Conservation (phyloP, 2,329 filamentous ascomycete genomes). For the Alternaria postmessia region DNA sequence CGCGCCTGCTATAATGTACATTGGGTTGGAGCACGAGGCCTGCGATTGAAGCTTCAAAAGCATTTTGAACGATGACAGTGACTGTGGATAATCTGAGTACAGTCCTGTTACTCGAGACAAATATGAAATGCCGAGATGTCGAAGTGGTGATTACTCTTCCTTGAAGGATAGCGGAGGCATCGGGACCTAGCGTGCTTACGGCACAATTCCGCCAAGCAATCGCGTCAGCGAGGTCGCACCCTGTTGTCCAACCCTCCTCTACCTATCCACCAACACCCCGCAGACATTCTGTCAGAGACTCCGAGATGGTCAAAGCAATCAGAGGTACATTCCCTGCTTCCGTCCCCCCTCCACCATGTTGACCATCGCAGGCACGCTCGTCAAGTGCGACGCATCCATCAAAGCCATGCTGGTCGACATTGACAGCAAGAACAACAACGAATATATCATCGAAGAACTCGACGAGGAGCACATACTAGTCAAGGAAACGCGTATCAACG, state of each 20-base stretch:
- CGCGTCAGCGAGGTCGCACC: constrained; percentile 30
- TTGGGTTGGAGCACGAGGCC: background rate
- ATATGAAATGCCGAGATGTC: background rate
- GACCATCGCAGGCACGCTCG: constrained; percentile 67
- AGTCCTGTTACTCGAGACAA: too few species aligned
- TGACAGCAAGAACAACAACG: constrained; percentile 70
- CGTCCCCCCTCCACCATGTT: constrained; percentile 1
- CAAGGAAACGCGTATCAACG: constrained; percentile 74
- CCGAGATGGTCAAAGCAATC: constrained; percentile 65
- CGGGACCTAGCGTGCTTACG: constrained; percentile 1
- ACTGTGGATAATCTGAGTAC: too few species aligned
- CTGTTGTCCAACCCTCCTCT: constrained; percentile 28
- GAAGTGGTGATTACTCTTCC: background rate
- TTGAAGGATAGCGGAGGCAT: too few species aligned
- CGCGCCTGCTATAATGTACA: background rate
- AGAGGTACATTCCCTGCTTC: constrained; percentile 54
- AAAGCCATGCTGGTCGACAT: constrained; percentile 85
- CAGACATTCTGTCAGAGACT: constrained; percentile 1
- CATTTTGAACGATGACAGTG: background rate
- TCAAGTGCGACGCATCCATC: constrained; percentile 86
- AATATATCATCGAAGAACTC: constrained; percentile 80
- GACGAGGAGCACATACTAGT: constrained; percentile 79
- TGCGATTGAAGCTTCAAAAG: background rate
- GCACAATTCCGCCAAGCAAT: constrained; percentile 24
- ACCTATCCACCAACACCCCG: constrained; percentile 15